These are phyloP conservation scores for Saturnispora quitensis DNA, from an alignment of 805 yeast genomes.

Conservation along the genomic window DNA sequence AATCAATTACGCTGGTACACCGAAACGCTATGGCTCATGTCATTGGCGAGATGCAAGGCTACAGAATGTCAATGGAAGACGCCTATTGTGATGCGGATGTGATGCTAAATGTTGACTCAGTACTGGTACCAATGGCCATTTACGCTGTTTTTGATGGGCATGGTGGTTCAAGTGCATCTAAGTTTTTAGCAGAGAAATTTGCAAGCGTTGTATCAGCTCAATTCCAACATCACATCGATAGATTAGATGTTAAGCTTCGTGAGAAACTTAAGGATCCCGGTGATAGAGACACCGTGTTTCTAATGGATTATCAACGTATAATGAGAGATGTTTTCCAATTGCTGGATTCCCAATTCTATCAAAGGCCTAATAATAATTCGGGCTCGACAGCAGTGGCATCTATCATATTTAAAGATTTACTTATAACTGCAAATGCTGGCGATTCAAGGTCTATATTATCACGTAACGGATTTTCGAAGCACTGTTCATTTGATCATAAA, in stretches of 20 bases:
- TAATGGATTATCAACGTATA: constrained; percentile 22
- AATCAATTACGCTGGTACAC: constrained; percentile 41
- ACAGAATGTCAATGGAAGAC: constrained; percentile 67
- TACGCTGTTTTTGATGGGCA: constrained; percentile 80
- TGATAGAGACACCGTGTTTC: constrained; percentile 9
- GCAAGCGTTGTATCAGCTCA: constrained; percentile 18
- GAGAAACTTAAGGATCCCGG: constrained; percentile 12
- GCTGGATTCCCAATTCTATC: constrained; percentile 37
- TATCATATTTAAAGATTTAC: constrained; percentile 33
- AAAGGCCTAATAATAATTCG: constrained; percentile 30
- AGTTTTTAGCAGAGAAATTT: constrained; percentile 38
- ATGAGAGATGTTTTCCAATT: constrained; percentile 37
- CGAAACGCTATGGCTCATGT: constrained; percentile 44
- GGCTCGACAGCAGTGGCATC: constrained; percentile 48
- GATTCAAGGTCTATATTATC: constrained; percentile 63
- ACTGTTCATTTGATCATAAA: constrained; percentile 57
- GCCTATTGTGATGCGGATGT: constrained; percentile 46
- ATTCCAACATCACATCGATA: constrained; percentile 13
- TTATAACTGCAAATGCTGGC: constrained; percentile 62
- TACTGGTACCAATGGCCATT: constrained; percentile 26
- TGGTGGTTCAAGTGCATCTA: constrained; percentile 61
- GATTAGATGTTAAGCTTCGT: constrained; percentile 14
- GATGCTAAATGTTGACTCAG: not conserved
- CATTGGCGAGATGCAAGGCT: constrained; percentile 74
- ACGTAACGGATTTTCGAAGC: constrained; percentile 45